Evolutionary conservation across 192 early-diverging fungal genomes (phyloP), one percentile per base, ranked within the genome.

Genomic region (Mortierella claussenii): DNA sequence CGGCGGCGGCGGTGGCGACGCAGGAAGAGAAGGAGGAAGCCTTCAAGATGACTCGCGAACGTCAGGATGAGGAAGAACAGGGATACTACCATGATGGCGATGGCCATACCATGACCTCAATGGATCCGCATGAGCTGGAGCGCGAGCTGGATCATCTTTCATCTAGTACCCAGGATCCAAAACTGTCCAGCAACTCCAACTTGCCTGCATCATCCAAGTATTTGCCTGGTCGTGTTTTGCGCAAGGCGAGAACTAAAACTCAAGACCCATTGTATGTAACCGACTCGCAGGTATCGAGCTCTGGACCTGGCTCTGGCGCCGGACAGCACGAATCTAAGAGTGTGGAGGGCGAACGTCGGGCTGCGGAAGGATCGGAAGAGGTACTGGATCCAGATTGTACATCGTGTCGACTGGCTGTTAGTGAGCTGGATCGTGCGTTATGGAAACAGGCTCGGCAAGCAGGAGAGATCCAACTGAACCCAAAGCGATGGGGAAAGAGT

Each of bases 381-480:
- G 9, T 32, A 2, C n/a, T 51, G 15, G 65, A 68, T 33, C 55
- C 31, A 3, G 65, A 68, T 20, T 68, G 65, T 48, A 51, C 55
- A 17, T 68, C 65, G 2, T 68, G 65, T 21, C 65, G 65, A 46
- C 27, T 68, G 0, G 65, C 21, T 6, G 12, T 68, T 10, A 51
- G 31, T 6, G 34, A 23, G 9, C 21, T 43, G 23, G 65, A 68
- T 23, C 36, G 13, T 24, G 17, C n/a, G n/a, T 30, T 31, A 3
- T 68, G 65, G 65, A 57, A 68, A 23, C 46, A 58, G 28, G 65
- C 65, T 5, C 24, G 31, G 7, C 27, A 50, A 32, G 17, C 45
- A 4, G 65, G 65, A 31, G 48, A 57, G 31, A 55, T 69, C 15
- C 21, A 69, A 9, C 33, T 69, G 51, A 68, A 68, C 36, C 68